A percentile compares a stretch with the other conserved stretches of the same genome.
Conservation (phyloP, 805 yeast genomes). For the Wickerhamomyces xylosicus region DNA sequence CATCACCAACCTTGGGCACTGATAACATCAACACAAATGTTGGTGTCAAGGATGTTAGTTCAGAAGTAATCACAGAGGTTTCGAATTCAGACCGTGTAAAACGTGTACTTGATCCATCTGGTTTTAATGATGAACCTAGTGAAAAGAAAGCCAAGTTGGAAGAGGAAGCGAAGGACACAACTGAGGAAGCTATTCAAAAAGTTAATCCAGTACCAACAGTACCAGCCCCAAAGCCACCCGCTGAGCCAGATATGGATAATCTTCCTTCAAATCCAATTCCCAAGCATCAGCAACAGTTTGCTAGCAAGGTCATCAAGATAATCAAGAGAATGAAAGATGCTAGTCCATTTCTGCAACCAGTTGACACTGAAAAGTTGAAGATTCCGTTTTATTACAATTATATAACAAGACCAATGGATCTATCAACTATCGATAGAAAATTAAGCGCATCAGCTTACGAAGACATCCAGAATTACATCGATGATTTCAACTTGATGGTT, state of each 20-base stretch:
- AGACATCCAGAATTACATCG: constrained; percentile 54
- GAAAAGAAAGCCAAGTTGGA: constrained; percentile 2
- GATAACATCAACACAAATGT: too few species aligned
- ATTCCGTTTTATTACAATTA: constrained; percentile 85
- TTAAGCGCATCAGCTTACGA: constrained; percentile 61
- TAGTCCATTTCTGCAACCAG: constrained; percentile 80
- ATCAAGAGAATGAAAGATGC: constrained; percentile 90
- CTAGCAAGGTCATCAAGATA: constrained; percentile 69
- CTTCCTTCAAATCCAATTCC: constrained; percentile 63
- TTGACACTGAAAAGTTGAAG: constrained; percentile 77
- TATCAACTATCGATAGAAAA: constrained; percentile 82
- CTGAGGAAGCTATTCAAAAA: not conserved
- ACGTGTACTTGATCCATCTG: not conserved
- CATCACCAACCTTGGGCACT: too few species aligned
- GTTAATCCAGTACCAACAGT: constrained; percentile 11
- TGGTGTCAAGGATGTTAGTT: not conserved
- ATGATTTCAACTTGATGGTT: constrained; percentile 80
- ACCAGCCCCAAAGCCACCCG: constrained; percentile 71
- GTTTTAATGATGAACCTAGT: not conserved
- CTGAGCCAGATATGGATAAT: constrained; percentile 64
- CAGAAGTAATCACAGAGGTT: not conserved
- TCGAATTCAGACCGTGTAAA: not conserved
- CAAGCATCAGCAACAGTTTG: constrained; percentile 75
- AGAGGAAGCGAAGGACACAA: constrained; percentile 3
- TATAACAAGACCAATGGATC: constrained; percentile 85